Evolutionary conservation across 2,329 filamentous ascomycete species (phyloP).

Genomic region (Fusarium mangiferae): DNA sequence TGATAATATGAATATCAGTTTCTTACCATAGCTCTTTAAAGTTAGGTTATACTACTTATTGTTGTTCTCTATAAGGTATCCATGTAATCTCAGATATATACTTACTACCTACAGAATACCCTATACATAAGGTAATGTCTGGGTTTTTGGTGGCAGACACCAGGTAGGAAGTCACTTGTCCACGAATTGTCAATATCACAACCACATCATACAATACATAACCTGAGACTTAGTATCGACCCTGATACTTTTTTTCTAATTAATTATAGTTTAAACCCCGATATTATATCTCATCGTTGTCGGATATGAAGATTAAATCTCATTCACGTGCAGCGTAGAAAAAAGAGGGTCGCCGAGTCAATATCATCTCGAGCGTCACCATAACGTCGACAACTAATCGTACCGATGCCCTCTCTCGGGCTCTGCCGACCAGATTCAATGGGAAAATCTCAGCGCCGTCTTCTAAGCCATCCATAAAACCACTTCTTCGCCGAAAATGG

Average conservation of each 20-base stretch:
- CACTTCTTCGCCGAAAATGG: conserved; percentile 13
- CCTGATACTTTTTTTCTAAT: neutral
- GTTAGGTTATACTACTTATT: no score
- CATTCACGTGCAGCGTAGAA: conserved; percentile 30
- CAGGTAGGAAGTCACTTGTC: neutral
- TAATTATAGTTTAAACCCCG: neutral
- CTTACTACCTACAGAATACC: no score
- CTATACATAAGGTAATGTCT: no score
- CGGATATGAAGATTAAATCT: neutral
- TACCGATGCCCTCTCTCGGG: neutral
- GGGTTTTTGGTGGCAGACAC: neutral
- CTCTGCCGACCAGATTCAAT: conserved; percentile 3
- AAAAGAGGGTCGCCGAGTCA: conserved; percentile 29
- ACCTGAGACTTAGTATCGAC: neutral
- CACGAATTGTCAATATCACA: neutral
- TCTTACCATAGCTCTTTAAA: no score
- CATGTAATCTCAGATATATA: no score
- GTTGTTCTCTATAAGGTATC: no score
- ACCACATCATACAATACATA: neutral
- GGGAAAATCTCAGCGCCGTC: neutral
- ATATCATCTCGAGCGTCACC: neutral
- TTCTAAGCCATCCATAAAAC: conserved; percentile 14
- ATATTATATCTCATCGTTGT: neutral
- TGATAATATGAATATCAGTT: no score
- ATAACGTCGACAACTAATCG: neutral